A percentile compares a stretch with the other conserved stretches of the same genome.
phyloP scores from a whole-genome alignment of 306 rosid species.

The Rubus idaeus region DNA sequence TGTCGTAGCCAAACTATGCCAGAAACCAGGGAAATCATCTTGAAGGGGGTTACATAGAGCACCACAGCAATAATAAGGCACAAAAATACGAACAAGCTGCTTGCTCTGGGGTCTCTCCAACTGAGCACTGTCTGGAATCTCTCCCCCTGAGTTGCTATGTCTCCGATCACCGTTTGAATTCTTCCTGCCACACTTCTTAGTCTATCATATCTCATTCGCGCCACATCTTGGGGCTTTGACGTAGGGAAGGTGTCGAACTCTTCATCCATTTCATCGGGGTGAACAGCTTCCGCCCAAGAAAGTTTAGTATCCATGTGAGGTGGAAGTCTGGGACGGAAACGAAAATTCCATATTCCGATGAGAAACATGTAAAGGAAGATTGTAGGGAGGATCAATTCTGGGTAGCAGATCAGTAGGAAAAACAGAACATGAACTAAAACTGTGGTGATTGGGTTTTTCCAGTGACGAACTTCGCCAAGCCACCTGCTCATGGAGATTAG shows the following conservation, averaged over 20 bases:
- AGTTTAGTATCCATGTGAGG: constrained; percentile 78
- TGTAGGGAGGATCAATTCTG: constrained; percentile 71
- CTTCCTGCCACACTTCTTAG: constrained; percentile 74
- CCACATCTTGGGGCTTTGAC: constrained; percentile 50
- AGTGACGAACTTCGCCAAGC: constrained; percentile 69
- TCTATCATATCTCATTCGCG: constrained; percentile 68
- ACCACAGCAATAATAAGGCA: constrained; percentile 51
- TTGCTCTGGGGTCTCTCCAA: constrained; percentile 75
- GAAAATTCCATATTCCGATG: constrained; percentile 78
- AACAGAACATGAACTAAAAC: constrained; percentile 68
- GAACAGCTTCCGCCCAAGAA: constrained; percentile 84
- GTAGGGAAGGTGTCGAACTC: constrained; percentile 85
- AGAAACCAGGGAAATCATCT: constrained; percentile 50
- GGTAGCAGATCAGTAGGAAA: constrained; percentile 66
- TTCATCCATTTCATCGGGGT: constrained; percentile 60
- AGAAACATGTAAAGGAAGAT: constrained; percentile 77
- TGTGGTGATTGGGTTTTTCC: constrained; percentile 73
- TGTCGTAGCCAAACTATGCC: constrained; percentile 72
- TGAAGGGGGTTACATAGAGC: constrained; percentile 59
- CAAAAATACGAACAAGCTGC: constrained; percentile 42
- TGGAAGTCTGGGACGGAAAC: constrained; percentile 57
- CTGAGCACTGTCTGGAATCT: constrained; percentile 50
- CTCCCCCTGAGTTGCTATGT: constrained; percentile 70
- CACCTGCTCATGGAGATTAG: constrained; percentile 56
- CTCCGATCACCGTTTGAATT: constrained; percentile 66